Conservation (phyloP, 1,139 yeast genomes). For the Zygoascus hellenicus region DNA sequence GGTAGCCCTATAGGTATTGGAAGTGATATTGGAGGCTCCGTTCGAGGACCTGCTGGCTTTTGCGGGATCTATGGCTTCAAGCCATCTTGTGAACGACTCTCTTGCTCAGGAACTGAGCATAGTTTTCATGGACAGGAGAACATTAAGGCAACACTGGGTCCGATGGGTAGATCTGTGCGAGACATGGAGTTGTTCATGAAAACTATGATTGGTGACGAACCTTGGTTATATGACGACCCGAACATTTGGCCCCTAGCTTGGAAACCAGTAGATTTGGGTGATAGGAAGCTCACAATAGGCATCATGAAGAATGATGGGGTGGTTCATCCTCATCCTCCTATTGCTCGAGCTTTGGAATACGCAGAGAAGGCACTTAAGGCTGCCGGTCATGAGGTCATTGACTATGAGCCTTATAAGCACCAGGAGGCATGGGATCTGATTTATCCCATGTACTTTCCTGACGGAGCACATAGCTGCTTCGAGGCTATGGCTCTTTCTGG, state of each 20-base stretch:
- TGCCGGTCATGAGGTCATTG: slow-evolving; percentile 40
- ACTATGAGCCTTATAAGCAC: slow-evolving; percentile 36
- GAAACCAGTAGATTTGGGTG: slow-evolving; percentile 29
- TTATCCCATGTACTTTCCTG: slow-evolving; percentile 3
- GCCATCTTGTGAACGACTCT: slow-evolving; percentile 46
- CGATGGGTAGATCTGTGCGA: slow-evolving; percentile 45
- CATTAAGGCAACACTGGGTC: slow-evolving; percentile 44
- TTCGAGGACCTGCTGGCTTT: slow-evolving; percentile 51
- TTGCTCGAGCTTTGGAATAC: slow-evolving; percentile 32
- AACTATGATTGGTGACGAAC: slow-evolving; percentile 42
- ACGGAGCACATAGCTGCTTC: background rate
- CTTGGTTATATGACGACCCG: slow-evolving; percentile 51
- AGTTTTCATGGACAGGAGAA: slow-evolving; percentile 16
- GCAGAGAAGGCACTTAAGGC: slow-evolving; percentile 25
- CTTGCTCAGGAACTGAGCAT: slow-evolving; percentile 25
- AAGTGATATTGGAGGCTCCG: slow-evolving; percentile 61
- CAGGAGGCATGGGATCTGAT: slow-evolving; percentile 6
- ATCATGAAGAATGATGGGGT: slow-evolving; percentile 30
- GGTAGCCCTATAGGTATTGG: slow-evolving; percentile 52
- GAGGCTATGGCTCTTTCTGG: slow-evolving; percentile 4
- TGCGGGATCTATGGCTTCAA: slow-evolving; percentile 51
- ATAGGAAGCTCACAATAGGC: slow-evolving; percentile 30
- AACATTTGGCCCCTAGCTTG: slow-evolving; percentile 44
- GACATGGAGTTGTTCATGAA: slow-evolving; percentile 41
- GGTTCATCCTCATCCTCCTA: slow-evolving; percentile 41